Evolutionary conservation across 108 stramenopile genomes (phyloP).

Genomic region (Cyclotella cryptica): DNA sequence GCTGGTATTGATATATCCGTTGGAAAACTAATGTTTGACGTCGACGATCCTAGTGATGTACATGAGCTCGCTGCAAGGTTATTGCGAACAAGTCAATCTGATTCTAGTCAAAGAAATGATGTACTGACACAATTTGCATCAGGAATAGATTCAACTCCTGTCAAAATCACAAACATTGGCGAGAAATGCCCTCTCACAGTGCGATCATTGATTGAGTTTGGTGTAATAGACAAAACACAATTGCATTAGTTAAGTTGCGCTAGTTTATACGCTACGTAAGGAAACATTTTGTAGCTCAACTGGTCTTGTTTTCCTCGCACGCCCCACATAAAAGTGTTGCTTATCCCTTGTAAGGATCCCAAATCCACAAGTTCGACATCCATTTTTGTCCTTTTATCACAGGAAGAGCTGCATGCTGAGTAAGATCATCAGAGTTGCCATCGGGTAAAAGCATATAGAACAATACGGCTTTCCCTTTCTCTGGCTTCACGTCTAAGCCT

Average conservation of each 20-base stretch:
- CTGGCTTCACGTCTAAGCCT: conserved; percentile 61
- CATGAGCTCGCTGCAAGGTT: conserved; percentile 45
- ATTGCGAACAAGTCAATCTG: neutral
- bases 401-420: conserved; percentile 85
- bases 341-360: conserved; percentile 17
- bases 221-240: neutral
- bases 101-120: neutral
- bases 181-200: neutral
- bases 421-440: conserved; percentile 88
- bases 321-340: no score
- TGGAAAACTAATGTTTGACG: conserved; percentile 77
- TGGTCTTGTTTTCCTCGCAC: no score
- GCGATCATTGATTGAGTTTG: neutral
- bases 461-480: conserved; percentile 75
- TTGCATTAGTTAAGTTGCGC: neutral
- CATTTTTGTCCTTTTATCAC: conserved; percentile 80
- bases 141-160: conserved; percentile 1
- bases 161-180: neutral
- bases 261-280: neutral
- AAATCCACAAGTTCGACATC: conserved; percentile 71
- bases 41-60: conserved; percentile 82
- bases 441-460: conserved; percentile 91
- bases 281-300: no score
- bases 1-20: conserved; percentile 47
- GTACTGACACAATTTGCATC: neutral